A percentile compares a stretch with the other conserved stretches of the same genome.
phyloP scores from a whole-genome alignment of 1,284 basidiomycete genomes.

The Neolentinus lepideus region DNA sequence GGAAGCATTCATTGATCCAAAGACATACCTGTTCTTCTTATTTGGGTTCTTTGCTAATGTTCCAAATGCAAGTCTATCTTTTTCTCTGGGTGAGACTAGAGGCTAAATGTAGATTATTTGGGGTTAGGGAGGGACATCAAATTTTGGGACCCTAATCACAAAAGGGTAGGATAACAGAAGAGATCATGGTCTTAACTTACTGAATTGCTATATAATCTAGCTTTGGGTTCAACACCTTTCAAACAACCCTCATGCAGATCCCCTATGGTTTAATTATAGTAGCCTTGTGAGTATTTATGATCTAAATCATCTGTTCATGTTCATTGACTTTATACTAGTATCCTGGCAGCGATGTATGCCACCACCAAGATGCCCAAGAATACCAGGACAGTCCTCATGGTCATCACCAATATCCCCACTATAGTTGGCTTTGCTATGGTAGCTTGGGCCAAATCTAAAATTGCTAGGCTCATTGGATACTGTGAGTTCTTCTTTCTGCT shows the following conservation, averaged over 20 bases:
- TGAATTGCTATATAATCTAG: slow-evolving; percentile 25
- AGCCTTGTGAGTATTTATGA: slow-evolving; percentile 12
- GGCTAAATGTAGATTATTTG: neutral
- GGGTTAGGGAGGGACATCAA: neutral
- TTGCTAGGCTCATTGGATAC: slow-evolving; percentile 16
- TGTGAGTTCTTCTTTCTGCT: slow-evolving; percentile 7
- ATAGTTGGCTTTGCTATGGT: slow-evolving; percentile 14
- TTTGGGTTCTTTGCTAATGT: slow-evolving; percentile 22
- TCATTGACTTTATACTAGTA: neutral
- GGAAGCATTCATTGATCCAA: slow-evolving; percentile 21
- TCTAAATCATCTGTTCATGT: neutral
- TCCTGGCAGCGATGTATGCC: neutral
- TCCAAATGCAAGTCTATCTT: slow-evolving; percentile 13
- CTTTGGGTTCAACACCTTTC: slow-evolving; percentile 30
- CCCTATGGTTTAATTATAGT: slow-evolving; percentile 24
- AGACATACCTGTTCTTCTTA: slow-evolving; percentile 23
- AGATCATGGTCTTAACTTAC: neutral
- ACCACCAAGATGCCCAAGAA: slow-evolving; percentile 15
- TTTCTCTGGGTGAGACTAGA: neutral
- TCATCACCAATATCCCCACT: slow-evolving; percentile 16
- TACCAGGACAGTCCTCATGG: slow-evolving; percentile 14
- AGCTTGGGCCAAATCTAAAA: slow-evolving; percentile 15
- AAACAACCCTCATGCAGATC: slow-evolving; percentile 33
- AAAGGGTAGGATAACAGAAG: neutral
- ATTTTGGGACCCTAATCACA: slow-evolving; percentile 6